These are phyloP conservation scores for Mycena pura DNA, from an alignment of 768 basidiomycete genomes.

Conservation along the genomic window DNA sequence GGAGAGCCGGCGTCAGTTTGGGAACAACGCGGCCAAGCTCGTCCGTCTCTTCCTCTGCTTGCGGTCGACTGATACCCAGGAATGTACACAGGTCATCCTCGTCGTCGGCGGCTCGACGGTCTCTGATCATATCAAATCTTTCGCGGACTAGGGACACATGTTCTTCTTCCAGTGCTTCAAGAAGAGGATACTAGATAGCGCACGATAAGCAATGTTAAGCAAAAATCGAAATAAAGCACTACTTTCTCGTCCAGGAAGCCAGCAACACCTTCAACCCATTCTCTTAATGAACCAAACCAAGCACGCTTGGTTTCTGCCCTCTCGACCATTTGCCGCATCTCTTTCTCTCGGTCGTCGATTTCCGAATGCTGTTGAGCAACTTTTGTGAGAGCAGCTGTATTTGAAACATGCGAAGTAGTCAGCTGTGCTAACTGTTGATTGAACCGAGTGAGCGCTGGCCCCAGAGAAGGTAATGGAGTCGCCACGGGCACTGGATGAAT, in stretches of 20 bases:
- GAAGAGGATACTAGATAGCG: slow-evolving; percentile 66
- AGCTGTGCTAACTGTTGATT: slow-evolving; percentile 64
- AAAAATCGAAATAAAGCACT: slow-evolving; percentile 12
- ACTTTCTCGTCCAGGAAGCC: slow-evolving; percentile 92
- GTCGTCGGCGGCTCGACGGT: slow-evolving; percentile 77
- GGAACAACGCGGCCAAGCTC: slow-evolving; percentile 65
- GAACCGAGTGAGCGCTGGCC: slow-evolving; percentile 64
- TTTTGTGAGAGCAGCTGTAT: slow-evolving; percentile 60
- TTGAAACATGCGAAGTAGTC: slow-evolving; percentile 70
- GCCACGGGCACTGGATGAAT: slow-evolving; percentile 64
- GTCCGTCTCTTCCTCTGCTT: slow-evolving; percentile 55
- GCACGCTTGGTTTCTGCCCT: slow-evolving; percentile 78
- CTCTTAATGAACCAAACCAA: slow-evolving; percentile 81
- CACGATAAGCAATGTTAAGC: background rate
- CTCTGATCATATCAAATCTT: slow-evolving; percentile 68
- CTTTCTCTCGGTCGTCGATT: slow-evolving; percentile 70
- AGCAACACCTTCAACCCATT: slow-evolving; percentile 84
- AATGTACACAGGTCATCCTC: slow-evolving; percentile 80
- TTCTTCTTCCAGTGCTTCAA: slow-evolving; percentile 82
- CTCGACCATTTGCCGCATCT: slow-evolving; percentile 77
- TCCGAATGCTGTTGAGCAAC: slow-evolving; percentile 69
- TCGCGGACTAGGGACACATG: slow-evolving; percentile 77
- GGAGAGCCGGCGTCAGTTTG: slow-evolving; percentile 51
- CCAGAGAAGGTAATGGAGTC: slow-evolving; percentile 69
- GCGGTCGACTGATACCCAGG: slow-evolving; percentile 53